phyloP scores from a whole-genome alignment of 2,329 filamentous ascomycete species.

The Elsinoe arachidis region DNA sequence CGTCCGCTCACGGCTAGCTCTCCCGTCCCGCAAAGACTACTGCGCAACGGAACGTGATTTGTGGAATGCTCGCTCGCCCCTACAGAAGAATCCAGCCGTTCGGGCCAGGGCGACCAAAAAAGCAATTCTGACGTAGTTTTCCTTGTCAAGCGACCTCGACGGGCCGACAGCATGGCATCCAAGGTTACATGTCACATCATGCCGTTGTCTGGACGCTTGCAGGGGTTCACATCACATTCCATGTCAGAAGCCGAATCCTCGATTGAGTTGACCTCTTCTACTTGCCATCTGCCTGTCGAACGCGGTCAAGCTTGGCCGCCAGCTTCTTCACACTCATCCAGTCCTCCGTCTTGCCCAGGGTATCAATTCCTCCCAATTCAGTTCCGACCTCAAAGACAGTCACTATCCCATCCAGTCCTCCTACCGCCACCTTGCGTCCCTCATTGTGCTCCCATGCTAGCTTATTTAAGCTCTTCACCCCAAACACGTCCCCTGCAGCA shows the following conservation, averaged over 20 bases:
- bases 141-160: not conserved
- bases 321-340: conserved; percentile 91
- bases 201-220: conserved; percentile 7
- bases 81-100: not conserved
- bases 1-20: not conserved
- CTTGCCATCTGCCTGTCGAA: conserved; percentile 21
- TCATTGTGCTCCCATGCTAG: conserved; percentile 88
- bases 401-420: conserved; percentile 81
- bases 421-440: conserved; percentile 77
- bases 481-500: conserved; percentile 29
- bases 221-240: conserved; percentile 1
- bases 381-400: conserved; percentile 87
- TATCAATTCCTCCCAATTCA: conserved; percentile 76
- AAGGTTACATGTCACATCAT: not conserved
- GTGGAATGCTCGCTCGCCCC: not conserved
- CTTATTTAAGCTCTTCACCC: conserved; percentile 77
- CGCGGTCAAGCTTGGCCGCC: conserved; percentile 60
- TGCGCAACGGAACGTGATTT: not conserved
- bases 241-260: not conserved
- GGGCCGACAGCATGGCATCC: not conserved
- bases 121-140: not conserved
- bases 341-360: conserved; percentile 67
- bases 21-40: not conserved
- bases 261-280: not conserved
- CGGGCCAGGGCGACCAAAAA: not conserved